phyloP scores from a whole-genome alignment of 1,139 yeast species.

The Protomyces gravidus region DNA sequence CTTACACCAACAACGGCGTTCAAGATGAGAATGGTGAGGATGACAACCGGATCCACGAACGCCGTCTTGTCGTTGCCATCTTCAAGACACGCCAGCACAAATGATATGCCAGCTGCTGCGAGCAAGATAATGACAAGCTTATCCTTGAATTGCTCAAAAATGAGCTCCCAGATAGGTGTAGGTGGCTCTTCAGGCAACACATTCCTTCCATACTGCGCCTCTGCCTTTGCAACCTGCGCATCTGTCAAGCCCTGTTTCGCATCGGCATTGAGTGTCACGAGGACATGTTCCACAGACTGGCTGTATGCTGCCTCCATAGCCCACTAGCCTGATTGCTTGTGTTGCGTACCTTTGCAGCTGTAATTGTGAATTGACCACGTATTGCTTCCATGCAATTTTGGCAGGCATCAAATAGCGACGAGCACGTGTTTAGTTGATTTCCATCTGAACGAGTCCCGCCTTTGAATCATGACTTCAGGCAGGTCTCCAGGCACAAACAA shows the following conservation, averaged over 20 bases:
- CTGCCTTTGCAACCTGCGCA: conserved; percentile 35
- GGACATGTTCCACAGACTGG: conserved; percentile 36
- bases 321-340: background rate
- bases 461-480: no score
- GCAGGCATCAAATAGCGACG: no score
- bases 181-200: conserved; percentile 41
- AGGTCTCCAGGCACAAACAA: no score
- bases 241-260: conserved; percentile 36
- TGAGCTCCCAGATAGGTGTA: conserved; percentile 41
- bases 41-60: conserved; percentile 44
- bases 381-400: no score
- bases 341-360: no score
- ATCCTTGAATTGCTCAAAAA: conserved; percentile 44
- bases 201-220: conserved; percentile 37
- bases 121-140: conserved; percentile 43
- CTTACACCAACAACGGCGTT: conserved; percentile 47
- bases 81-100: conserved; percentile 41
- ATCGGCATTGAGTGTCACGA: conserved; percentile 36
- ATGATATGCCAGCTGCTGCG: conserved; percentile 44
- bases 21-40: conserved; percentile 42
- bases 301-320: conserved; percentile 37
- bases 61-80: conserved; percentile 41
- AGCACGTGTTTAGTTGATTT: no score
- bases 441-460: no score
- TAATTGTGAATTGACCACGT: no score